Evolutionary conservation across 176 grass and related monocot species (phyloP).

Genomic region (Metroxylon sagu): DNA sequence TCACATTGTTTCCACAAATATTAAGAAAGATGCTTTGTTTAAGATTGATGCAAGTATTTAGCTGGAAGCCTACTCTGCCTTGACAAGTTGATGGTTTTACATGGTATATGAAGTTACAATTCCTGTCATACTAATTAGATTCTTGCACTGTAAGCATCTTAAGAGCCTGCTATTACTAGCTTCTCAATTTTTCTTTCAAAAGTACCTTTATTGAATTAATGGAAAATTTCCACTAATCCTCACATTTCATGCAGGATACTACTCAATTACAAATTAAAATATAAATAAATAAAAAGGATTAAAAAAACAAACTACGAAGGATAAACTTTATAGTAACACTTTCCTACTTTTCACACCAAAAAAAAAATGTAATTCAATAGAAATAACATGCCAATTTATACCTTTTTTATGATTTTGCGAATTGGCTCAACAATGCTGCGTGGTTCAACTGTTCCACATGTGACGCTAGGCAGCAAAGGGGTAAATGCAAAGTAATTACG

Average conservation of each 20-base stretch:
- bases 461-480: constrained; percentile 82
- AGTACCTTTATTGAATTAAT: background rate
- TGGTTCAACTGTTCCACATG: constrained; percentile 86
- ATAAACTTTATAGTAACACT: too few species aligned
- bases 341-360: background rate
- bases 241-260: background rate
- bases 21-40: too few species aligned
- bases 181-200: background rate
- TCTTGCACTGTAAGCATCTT: background rate
- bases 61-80: background rate
- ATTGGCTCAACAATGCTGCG: constrained; percentile 90
- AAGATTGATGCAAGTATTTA: too few species aligned
- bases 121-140: background rate
- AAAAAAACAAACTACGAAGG: background rate
- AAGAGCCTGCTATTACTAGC: background rate
- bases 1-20: too few species aligned
- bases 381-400: constrained; percentile 12
- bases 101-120: too few species aligned
- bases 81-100: background rate
- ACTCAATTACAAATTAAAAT: background rate
- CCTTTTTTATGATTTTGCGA: constrained; percentile 75
- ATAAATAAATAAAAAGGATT: background rate
- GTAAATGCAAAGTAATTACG: constrained; percentile 93
- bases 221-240: background rate
- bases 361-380: background rate